Base-by-base conservation (phyloP, 176 grass and related monocot genomes). In the Juncus effusus region DNA sequence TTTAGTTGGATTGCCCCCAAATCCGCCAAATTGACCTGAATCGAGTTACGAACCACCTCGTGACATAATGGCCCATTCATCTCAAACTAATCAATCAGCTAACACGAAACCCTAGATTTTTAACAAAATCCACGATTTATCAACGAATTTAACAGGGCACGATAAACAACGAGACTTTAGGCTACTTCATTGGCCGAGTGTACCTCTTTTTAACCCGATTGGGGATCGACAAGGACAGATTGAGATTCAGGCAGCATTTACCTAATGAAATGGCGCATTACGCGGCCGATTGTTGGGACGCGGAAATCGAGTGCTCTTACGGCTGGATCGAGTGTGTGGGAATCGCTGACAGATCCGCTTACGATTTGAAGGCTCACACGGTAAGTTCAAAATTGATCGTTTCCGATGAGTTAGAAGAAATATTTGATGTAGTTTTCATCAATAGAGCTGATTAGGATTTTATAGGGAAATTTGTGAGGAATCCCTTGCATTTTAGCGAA, bases 201-300 rank as follows among this genome's bases (percentile, higher is more conserved):
- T 96, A 89, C 64, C 75, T 91, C 53, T 96, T 96, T 78, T 78
- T 96, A 74, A 96, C 82, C 5, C 74, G 60, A 11, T 77, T 96
- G 37, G 88, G 93, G 59, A 91, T 96, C 76, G 85, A 96, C 38
- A 96, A 96, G 77, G 88, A 91, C 57, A 79, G 82, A 51, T 70
- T 91, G 65, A 76, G 87, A 13, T 96, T 96, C 74, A 78, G 92
- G 70, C 92, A 96, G 61, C 92, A 96, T 62, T 63, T 91, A 44
- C 87, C 87, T 36, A 96, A 96, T 79, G 92, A 96, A 79, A 96
- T 96, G 92, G 92, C 92, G 40, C 92, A 96, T 70, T 96, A 96
- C 78, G 92, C 92, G 76, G 92, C 84, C 54, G 92, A 96, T 81
- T 96, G 87, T 42, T 96, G 92, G 92, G 92, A 96, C 88, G 92